phyloP scores from a whole-genome alignment of 2,329 filamentous ascomycete genomes.

The Fusarium sp. region DNA sequence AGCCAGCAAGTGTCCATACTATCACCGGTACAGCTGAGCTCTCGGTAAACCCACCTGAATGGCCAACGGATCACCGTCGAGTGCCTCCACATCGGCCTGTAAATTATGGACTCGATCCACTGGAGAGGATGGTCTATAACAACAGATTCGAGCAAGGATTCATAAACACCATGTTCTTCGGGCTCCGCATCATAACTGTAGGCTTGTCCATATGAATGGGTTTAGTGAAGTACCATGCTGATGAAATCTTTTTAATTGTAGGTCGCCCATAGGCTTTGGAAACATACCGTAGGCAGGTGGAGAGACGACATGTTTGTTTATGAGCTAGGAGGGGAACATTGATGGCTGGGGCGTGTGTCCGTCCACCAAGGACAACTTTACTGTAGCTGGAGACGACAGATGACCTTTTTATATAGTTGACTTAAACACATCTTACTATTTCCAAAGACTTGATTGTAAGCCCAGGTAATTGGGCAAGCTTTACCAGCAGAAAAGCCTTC shows the following conservation, averaged over 20 bases:
- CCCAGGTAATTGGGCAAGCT: not conserved
- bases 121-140: not conserved
- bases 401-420: not conserved
- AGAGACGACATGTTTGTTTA: not conserved
- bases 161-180: not conserved
- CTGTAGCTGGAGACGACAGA: not conserved
- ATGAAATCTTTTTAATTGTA: not conserved
- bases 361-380: not conserved
- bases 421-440: not conserved
- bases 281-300: not conserved
- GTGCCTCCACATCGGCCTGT: not conserved
- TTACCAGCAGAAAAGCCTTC: not conserved
- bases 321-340: not conserved
- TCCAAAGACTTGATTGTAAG: not conserved
- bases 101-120: not conserved
- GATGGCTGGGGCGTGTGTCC: not conserved
- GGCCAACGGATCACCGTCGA: not conserved
- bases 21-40: not conserved
- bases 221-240: not conserved
- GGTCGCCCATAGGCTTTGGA: not conserved
- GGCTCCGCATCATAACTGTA: not conserved
- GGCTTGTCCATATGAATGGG: not conserved
- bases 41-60: conserved; percentile 41
- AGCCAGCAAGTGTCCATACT: too few species aligned
- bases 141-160: not conserved